Percentiles rank a stretch among this genome's conserved stretches.
These are phyloP conservation scores for Globisporangium mamillatum DNA, from an alignment of 352 stramenopile species.

Conservation along the genomic window DNA sequence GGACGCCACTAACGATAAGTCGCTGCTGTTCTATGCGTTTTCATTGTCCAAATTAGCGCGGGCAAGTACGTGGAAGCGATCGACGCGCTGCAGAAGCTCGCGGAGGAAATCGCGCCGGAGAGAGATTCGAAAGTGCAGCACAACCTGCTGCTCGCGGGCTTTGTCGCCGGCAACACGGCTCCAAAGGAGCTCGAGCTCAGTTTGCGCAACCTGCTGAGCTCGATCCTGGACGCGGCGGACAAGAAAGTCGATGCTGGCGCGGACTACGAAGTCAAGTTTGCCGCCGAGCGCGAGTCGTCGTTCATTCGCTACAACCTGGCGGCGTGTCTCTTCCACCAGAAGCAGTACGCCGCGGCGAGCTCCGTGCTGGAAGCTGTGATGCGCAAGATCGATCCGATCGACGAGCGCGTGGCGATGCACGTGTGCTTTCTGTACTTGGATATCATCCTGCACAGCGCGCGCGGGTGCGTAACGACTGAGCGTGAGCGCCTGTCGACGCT, in stretches of 20 bases:
- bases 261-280: constrained; percentile 34
- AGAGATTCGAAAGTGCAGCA: constrained; percentile 84
- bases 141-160: constrained; percentile 75
- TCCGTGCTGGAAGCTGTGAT: constrained; percentile 84
- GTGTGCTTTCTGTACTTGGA: constrained; percentile 92
- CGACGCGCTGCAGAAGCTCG: constrained; percentile 79
- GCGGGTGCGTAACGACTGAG: constrained; percentile 82
- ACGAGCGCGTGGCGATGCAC: constrained; percentile 91
- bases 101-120: constrained; percentile 71
- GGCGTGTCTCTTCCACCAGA: constrained; percentile 82
- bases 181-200: constrained; percentile 72
- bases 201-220: constrained; percentile 56
- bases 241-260: constrained; percentile 41
- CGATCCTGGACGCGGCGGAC: constrained; percentile 32
- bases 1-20: background rate
- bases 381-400: constrained; percentile 88
- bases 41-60: constrained; percentile 31
- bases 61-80: constrained; percentile 86
- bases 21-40: constrained; percentile 1
- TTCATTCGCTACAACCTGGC: constrained; percentile 92
- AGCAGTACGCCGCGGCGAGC: constrained; percentile 88
- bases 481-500: constrained; percentile 56
- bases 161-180: constrained; percentile 55
- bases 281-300: constrained; percentile 80
- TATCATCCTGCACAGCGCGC: constrained; percentile 88